Evolutionary conservation across 2,329 filamentous ascomycete genomes (phyloP), one percentile per base, ranked within the genome.

Genomic region (Clarireedia homoeocarpa): DNA sequence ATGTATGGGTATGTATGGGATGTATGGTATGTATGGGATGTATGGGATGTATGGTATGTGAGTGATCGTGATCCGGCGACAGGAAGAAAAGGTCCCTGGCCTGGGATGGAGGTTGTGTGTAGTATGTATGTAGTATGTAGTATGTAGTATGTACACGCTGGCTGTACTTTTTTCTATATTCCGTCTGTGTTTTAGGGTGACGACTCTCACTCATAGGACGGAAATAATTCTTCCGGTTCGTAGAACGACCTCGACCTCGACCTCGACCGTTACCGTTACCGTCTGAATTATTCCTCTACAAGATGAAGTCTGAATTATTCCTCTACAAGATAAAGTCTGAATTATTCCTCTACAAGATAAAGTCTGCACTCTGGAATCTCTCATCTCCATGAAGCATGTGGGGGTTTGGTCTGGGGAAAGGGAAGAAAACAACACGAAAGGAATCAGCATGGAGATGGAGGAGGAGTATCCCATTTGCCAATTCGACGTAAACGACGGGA

Each of bases 181-280:
- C 20, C 20, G 20, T 45, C n/a, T 0, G 20, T 45, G 10, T 45
- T 45, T 23, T 52, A 39, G 42, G 42, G 51, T 48, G 51, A 53
- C 51, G 26, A 53, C 42, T 30, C 34, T 23, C 30, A 39, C 40
- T 14, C 30, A 53, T 30, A 53, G 44, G 51, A 53, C 17, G 51
- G 51, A 53, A 53, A 48, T 40, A 48, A 40, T 53, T 53, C 9
- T 53, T 53, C 51, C 51, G 51, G 48, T 40, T 26, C n/a, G 27
- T 12, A 48, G 44, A 53, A 53, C 20, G 38, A 34, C 17, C 34
- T 53, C 51, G 51, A 53, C 17, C 34, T 53, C 51, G 51, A 53
- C 38, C 23, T 23, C 15, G 6, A 6, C 7, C 20, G 15, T 47
- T 26, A 48, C 20, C 2, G 20, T 20, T 20, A 20, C 20, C 20